Evolutionary conservation across 805 yeast species (phyloP).

Genomic region (Kodamaea nitidulidarum): DNA sequence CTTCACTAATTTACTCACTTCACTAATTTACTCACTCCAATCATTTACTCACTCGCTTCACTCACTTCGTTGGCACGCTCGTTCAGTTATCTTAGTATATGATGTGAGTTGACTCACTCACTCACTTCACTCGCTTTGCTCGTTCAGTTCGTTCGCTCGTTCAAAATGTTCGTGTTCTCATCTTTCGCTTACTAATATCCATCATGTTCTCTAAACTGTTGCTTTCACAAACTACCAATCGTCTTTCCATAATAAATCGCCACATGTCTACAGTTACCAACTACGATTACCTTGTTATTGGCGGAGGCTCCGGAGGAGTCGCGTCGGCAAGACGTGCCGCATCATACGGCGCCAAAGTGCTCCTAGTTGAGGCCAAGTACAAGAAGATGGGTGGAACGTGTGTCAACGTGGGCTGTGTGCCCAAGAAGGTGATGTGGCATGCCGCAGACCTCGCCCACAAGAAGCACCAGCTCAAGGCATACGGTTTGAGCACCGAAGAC

Average conservation of each 20-base stretch:
- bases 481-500: constrained; percentile 69
- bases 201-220: constrained; percentile 6
- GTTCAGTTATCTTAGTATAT: no score
- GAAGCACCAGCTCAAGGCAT: constrained; percentile 69
- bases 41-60: no score
- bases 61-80: no score
- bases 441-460: constrained; percentile 86
- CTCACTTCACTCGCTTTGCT: no score
- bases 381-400: constrained; percentile 89
- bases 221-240: constrained; percentile 9
- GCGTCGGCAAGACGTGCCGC: constrained; percentile 99
- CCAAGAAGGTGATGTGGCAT: constrained; percentile 98
- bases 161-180: no score
- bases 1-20: no score
- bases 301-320: constrained; percentile 99
- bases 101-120: no score
- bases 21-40: no score
- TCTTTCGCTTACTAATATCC: neutral
- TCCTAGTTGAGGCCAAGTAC: constrained; percentile 72
- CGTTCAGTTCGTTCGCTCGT: no score
- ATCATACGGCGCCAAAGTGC: constrained; percentile 81
- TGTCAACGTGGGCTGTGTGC: constrained; percentile 99
- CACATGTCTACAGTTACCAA: constrained; percentile 30
- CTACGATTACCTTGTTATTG: constrained; percentile 90
- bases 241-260: constrained; percentile 25